A percentile compares a stretch with the other conserved stretches of the same genome.
phyloP scores from a whole-genome alignment of 306 rosid species.

The Trifolium repens region DNA sequence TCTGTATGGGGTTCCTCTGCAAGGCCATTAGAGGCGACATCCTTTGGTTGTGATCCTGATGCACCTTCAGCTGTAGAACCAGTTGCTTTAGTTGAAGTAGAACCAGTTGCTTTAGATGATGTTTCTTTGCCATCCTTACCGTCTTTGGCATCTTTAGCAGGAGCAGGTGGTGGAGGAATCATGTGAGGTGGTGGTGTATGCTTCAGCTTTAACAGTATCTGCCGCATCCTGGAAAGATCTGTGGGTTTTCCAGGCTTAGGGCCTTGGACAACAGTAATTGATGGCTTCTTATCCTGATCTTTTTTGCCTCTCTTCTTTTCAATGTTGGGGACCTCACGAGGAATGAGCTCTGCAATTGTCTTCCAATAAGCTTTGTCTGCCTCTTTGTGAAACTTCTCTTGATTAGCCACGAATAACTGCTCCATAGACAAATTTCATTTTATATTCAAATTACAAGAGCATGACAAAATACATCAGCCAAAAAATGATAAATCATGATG shows the following conservation, averaged over 20 bases:
- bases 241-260: slow-evolving; percentile 99
- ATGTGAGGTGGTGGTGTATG: slow-evolving; percentile 98
- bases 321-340: slow-evolving; percentile 89
- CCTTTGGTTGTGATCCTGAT: slow-evolving; percentile 60
- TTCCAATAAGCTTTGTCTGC: slow-evolving; percentile 99
- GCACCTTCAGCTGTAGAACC: slow-evolving; percentile 55
- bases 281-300: slow-evolving; percentile 95
- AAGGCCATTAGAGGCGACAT: slow-evolving; percentile 60
- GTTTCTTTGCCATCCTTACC: slow-evolving; percentile 69
- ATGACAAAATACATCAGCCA: neutral
- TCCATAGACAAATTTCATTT: slow-evolving; percentile 32
- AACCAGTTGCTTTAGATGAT: slow-evolving; percentile 56
- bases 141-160: slow-evolving; percentile 70
- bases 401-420: slow-evolving; percentile 76
- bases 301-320: slow-evolving; percentile 96
- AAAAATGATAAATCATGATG: slow-evolving; percentile 25
- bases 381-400: slow-evolving; percentile 96
- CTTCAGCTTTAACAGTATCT: slow-evolving; percentile 86
- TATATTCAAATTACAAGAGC: slow-evolving; percentile 22
- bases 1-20: slow-evolving; percentile 56
- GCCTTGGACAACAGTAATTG: slow-evolving; percentile 86
- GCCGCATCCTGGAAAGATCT: slow-evolving; percentile 91
- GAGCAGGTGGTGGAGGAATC: slow-evolving; percentile 94
- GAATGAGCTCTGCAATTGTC: slow-evolving; percentile 92
- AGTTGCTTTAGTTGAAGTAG: neutral